These are phyloP conservation scores for Sparassis latifolia DNA, from an alignment of 1,284 basidiomycete species.

Conservation along the genomic window DNA sequence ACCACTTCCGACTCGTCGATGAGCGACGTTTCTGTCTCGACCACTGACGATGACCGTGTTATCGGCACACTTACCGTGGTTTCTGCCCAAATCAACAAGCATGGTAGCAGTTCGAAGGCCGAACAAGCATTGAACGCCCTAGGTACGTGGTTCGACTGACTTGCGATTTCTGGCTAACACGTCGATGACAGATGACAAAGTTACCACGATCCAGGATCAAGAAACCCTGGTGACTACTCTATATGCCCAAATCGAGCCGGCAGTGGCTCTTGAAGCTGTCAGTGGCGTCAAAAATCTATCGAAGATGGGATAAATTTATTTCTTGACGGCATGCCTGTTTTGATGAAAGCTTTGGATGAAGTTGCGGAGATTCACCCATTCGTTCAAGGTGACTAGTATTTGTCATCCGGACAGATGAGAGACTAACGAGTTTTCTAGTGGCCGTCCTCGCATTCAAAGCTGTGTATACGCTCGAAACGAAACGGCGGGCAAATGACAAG, in stretches of 20 bases:
- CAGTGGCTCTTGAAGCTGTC: background rate
- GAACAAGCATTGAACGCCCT: background rate
- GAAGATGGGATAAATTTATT: slow-evolving; percentile 14
- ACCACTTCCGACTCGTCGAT: no score
- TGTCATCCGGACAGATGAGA: no score
- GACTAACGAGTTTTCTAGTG: slow-evolving; percentile 22
- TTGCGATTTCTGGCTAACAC: background rate
- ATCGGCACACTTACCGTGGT: background rate
- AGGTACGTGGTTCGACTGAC: background rate
- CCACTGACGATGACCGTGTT: background rate
- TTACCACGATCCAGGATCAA: slow-evolving; percentile 6
- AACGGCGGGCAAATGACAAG: slow-evolving; percentile 35
- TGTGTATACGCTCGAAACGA: slow-evolving; percentile 29
- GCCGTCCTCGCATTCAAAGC: slow-evolving; percentile 37
- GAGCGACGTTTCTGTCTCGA: background rate
- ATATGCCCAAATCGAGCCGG: background rate
- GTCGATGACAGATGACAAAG: background rate
- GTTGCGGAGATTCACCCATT: slow-evolving; percentile 23
- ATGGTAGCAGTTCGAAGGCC: background rate
- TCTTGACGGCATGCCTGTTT: slow-evolving; percentile 14
- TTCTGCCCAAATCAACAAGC: background rate
- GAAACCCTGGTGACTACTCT: background rate
- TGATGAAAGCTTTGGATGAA: slow-evolving; percentile 19
- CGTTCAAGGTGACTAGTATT: slow-evolving; percentile 17
- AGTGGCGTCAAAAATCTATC: background rate